Conservation (phyloP, 2,329 filamentous ascomycete species). For the Aulographum hederae region DNA sequence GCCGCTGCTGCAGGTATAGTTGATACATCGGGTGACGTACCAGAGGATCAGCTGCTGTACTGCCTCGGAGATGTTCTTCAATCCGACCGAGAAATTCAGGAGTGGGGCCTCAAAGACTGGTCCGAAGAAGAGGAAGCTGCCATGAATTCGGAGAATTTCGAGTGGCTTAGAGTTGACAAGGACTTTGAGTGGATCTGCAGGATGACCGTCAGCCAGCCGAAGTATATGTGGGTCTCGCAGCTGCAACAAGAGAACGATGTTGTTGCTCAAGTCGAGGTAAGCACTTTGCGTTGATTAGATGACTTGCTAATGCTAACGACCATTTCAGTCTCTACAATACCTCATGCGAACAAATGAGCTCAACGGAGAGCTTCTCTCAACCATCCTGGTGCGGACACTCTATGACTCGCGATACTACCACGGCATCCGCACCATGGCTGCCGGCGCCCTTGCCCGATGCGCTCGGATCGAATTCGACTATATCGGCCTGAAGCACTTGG, state of each 20-base stretch:
- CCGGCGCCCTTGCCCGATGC: slow-evolving; percentile 58
- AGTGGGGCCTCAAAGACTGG: slow-evolving; percentile 84
- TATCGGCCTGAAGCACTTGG: slow-evolving; percentile 68
- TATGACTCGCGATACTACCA: slow-evolving; percentile 89
- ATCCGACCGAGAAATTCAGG: slow-evolving; percentile 57
- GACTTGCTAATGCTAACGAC: too few species aligned
- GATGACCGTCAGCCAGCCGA: slow-evolving; percentile 48
- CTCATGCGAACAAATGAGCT: slow-evolving; percentile 36
- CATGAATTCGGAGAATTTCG: slow-evolving; percentile 93
- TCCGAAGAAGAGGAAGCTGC: slow-evolving; percentile 68
- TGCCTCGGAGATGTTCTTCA: slow-evolving; percentile 84
- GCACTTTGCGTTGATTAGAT: too few species aligned
- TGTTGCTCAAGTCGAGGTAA: slow-evolving; percentile 55
- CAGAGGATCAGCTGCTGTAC: slow-evolving; percentile 73
- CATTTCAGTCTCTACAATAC: slow-evolving; percentile 50
- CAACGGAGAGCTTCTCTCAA: slow-evolving; percentile 67
- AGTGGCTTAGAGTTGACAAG: slow-evolving; percentile 95
- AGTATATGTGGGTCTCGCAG: slow-evolving; percentile 97
- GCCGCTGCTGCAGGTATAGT: slow-evolving; percentile 39
- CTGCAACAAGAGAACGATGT: slow-evolving; percentile 94
- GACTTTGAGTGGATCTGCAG: slow-evolving; percentile 97
- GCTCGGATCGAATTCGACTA: slow-evolving; percentile 52
- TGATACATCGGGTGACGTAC: slow-evolving; percentile 43
- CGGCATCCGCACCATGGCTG: slow-evolving; percentile 75
- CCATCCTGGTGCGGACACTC: slow-evolving; percentile 73